These are phyloP conservation scores for Beauveria australis DNA, from an alignment of 2,329 filamentous ascomycete species.

Conservation along the genomic window DNA sequence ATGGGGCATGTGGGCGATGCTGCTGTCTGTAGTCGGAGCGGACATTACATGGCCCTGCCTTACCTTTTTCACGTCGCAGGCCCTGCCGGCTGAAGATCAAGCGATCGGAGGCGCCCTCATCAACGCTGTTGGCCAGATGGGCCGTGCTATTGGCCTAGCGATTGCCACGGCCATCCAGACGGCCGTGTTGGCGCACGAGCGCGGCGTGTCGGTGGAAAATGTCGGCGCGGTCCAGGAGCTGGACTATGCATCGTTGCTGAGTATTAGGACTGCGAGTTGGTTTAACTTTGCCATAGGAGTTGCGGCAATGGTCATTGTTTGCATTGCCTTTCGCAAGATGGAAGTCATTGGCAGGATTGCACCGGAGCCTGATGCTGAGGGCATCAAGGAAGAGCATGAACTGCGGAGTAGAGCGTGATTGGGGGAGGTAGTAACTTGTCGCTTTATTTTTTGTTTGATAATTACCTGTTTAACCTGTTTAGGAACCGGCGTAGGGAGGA, in stretches of 20 bases:
- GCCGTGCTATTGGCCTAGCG: constrained; percentile 57
- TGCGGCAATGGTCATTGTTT: constrained; percentile 34
- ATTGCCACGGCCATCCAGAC: constrained; percentile 58
- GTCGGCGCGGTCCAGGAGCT: constrained; percentile 33
- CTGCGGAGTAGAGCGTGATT: background rate
- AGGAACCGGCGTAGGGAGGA: background rate
- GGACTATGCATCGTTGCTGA: constrained; percentile 39
- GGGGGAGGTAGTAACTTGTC: background rate
- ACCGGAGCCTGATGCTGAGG: constrained; percentile 14
- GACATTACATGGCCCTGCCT: constrained; percentile 60
- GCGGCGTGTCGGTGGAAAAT: constrained; percentile 34
- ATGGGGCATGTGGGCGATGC: constrained; percentile 58
- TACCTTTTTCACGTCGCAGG: constrained; percentile 56
- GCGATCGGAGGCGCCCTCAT: constrained; percentile 60
- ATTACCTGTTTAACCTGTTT: background rate
- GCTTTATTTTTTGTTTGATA: background rate
- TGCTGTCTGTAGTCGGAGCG: constrained; percentile 55
- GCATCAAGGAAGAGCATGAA: constrained; percentile 10
- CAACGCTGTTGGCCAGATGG: constrained; percentile 58
- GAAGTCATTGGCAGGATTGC: constrained; percentile 41
- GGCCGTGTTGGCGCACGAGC: constrained; percentile 45
- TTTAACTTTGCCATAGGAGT: constrained; percentile 42
- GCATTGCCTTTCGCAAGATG: constrained; percentile 41
- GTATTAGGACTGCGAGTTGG: constrained; percentile 43
- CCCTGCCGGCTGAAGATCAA: constrained; percentile 55